phyloP scores from a whole-genome alignment of 305 asterid genomes.

The Fraxinus floribunda region DNA sequence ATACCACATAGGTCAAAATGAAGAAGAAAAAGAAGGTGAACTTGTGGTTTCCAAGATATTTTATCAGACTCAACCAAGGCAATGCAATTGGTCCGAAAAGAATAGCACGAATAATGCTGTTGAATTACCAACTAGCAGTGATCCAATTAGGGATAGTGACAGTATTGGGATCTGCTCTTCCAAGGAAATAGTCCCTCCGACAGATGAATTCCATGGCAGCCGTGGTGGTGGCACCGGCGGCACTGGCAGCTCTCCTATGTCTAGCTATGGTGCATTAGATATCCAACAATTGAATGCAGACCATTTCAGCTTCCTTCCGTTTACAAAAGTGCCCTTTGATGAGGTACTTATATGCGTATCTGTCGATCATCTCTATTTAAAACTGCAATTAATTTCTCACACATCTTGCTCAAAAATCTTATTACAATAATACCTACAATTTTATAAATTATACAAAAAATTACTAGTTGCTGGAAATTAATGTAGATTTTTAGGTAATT shows the following conservation, averaged over 20 bases:
- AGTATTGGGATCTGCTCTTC: constrained; percentile 56
- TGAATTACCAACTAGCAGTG: constrained; percentile 19
- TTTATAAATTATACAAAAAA: neutral
- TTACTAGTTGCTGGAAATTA: neutral
- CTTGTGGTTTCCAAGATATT: constrained; percentile 87
- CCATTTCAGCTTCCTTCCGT: constrained; percentile 69
- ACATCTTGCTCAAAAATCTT: neutral
- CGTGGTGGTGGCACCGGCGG: constrained; percentile 29
- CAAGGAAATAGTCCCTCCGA: constrained; percentile 42
- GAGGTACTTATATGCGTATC: constrained; percentile 43
- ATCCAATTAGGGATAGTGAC: constrained; percentile 34
- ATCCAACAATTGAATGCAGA: constrained; percentile 71
- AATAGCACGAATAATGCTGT: constrained; percentile 11
- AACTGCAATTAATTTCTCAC: neutral
- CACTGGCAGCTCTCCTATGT: constrained; percentile 31
- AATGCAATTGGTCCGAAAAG: constrained; percentile 84
- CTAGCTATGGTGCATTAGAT: constrained; percentile 51
- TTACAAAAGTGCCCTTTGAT: constrained; percentile 58
- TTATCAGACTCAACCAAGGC: constrained; percentile 53
- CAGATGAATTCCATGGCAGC: constrained; percentile 46
- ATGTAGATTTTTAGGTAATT: neutral
- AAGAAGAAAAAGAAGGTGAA: constrained; percentile 96
- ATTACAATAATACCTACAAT: neutral
- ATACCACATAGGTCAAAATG: constrained; percentile 88
- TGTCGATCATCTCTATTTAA: neutral